These are phyloP conservation scores for Acephala macrosclerotiorum DNA, from an alignment of 2,329 filamentous ascomycete species.

Conservation along the genomic window DNA sequence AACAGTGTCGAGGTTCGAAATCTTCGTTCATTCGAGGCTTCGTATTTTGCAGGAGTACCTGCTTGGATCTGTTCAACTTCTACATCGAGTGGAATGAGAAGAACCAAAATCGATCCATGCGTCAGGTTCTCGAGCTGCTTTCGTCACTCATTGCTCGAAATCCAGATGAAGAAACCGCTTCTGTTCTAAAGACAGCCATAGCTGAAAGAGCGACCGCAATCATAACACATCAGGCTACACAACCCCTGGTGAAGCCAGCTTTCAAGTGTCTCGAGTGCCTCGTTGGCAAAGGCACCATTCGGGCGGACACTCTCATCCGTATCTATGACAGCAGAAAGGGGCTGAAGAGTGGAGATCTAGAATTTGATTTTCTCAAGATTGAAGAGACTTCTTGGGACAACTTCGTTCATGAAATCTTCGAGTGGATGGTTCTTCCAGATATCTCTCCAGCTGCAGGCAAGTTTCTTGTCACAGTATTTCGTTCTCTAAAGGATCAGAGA, in stretches of 20 bases:
- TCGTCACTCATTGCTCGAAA: constrained; percentile 59
- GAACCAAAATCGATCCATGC: constrained; percentile 69
- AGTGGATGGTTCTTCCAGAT: constrained; percentile 64
- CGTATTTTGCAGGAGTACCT: constrained; percentile 59
- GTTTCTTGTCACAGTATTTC: constrained; percentile 65
- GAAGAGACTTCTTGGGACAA: constrained; percentile 54
- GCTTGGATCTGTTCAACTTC: constrained; percentile 62
- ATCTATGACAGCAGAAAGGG: constrained; percentile 19
- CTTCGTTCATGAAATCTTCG: constrained; percentile 57
- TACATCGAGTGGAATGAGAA: constrained; percentile 73
- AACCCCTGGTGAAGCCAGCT: constrained; percentile 72
- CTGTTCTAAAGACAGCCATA: constrained; percentile 54
- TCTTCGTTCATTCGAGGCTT: constrained; percentile 53
- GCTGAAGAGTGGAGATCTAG: not conserved
- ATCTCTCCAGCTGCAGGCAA: constrained; percentile 67
- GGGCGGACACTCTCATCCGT: constrained; percentile 38
- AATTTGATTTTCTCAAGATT: not conserved
- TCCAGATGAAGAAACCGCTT: constrained; percentile 50
- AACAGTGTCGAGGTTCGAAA: constrained; percentile 61
- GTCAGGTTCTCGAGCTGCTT: constrained; percentile 66
- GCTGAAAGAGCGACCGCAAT: constrained; percentile 63
- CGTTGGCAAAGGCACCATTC: constrained; percentile 65
- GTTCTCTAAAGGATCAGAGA: constrained; percentile 45
- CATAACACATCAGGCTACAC: constrained; percentile 65
- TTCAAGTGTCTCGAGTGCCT: constrained; percentile 73